Conservation (phyloP, 345 rosid species). For the Raphanus raphanistrum region DNA sequence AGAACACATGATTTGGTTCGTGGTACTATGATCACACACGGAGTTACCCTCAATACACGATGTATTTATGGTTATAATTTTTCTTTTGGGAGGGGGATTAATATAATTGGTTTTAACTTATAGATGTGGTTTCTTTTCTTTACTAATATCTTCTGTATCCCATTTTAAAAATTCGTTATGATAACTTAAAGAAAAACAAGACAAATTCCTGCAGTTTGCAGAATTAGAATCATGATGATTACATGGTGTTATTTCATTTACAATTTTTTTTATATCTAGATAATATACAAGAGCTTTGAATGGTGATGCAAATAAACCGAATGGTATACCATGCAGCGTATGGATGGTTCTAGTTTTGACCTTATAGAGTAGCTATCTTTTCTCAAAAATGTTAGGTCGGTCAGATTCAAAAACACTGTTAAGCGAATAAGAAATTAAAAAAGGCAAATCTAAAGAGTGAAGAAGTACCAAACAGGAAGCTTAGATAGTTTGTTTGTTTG, state of each 20-base stretch:
- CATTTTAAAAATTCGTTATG: background rate
- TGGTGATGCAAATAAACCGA: constrained; percentile 2
- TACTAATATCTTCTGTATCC: background rate
- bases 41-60: constrained; percentile 35
- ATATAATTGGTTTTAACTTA: constrained; percentile 29
- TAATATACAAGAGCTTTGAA: background rate
- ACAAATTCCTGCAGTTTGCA: constrained; percentile 14
- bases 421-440: background rate
- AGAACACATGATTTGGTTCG: constrained; percentile 44
- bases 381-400: constrained; percentile 9
- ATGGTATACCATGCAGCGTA: background rate
- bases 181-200: constrained; percentile 21
- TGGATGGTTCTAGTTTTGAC: background rate
- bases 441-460: background rate
- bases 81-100: background rate
- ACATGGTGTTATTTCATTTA: background rate
- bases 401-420: constrained; percentile 19
- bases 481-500: background rate
- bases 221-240: constrained; percentile 23
- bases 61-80: constrained; percentile 15
- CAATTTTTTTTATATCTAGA: background rate
- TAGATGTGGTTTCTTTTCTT: constrained; percentile 28
- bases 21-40: constrained; percentile 39
- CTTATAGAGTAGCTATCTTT: background rate
- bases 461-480: constrained; percentile 6